A percentile compares a stretch with the other conserved stretches of the same genome.
Evolutionary conservation across 441 rosid genomes (phyloP).

Genomic region (Raphanus hybrid): DNA sequence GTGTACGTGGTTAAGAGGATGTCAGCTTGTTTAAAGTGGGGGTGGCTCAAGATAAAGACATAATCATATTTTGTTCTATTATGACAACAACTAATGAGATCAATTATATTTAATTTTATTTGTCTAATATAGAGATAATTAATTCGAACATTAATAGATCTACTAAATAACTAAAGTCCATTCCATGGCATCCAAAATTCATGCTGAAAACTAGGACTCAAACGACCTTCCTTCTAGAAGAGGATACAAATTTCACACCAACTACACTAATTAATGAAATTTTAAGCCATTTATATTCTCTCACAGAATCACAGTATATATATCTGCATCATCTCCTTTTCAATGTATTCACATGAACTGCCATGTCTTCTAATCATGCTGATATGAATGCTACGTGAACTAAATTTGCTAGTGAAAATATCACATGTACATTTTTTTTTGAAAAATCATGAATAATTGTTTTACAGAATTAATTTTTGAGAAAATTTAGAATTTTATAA

Average conservation of each 20-base stretch:
- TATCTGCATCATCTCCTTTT: not conserved
- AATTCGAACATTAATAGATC: not conserved
- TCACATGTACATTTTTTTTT: too few species aligned
- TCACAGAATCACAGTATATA: not conserved
- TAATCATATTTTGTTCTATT: not conserved
- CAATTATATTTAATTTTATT: not conserved
- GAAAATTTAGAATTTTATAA: too few species aligned
- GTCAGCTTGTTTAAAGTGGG: not conserved
- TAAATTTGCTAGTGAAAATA: too few species aligned
- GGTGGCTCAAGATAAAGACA: slow-evolving; percentile 28
- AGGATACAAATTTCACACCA: slow-evolving; percentile 15
- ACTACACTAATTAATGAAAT: not conserved
- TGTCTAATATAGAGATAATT: not conserved
- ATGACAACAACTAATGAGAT: not conserved
- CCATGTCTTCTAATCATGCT: too few species aligned
- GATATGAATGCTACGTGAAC: too few species aligned
- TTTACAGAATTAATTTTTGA: too few species aligned
- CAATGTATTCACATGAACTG: too few species aligned
- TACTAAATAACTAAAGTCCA: not conserved
- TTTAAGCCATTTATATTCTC: not conserved
- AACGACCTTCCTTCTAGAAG: slow-evolving; percentile 2
- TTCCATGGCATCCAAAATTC: not conserved
- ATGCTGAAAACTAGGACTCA: not conserved
- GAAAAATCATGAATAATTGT: too few species aligned
- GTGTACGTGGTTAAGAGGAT: slow-evolving; percentile 8